phyloP scores from a whole-genome alignment of 768 basidiomycete genomes.

The Boletus reticulatus region DNA sequence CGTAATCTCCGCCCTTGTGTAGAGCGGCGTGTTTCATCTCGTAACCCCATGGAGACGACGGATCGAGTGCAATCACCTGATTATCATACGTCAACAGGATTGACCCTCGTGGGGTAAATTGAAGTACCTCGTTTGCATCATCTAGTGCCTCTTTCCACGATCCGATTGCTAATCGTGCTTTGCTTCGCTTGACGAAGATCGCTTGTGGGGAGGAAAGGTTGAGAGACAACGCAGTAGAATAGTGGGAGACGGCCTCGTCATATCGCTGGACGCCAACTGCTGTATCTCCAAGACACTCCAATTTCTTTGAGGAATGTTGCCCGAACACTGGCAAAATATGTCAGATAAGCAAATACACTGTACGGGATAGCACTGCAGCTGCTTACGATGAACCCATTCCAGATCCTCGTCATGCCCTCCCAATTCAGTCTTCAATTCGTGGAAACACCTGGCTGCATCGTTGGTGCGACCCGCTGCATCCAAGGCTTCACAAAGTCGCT shows the following conservation, averaged over 20 bases:
- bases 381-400: too few species aligned
- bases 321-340: background rate
- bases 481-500: background rate
- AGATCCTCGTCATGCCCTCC: too few species aligned
- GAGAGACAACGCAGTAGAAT: background rate
- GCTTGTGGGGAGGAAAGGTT: background rate
- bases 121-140: background rate
- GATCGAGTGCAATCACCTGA: background rate
- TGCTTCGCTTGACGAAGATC: background rate
- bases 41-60: background rate
- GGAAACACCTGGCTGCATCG: background rate
- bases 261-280: background rate
- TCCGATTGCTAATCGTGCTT: background rate
- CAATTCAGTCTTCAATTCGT: too few species aligned
- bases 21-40: background rate
- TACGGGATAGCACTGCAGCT: too few species aligned
- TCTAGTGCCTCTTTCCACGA: background rate
- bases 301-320: background rate
- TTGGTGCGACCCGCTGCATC: background rate
- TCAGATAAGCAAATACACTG: too few species aligned
- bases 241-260: background rate
- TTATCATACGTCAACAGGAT: too few species aligned
- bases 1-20: background rate
- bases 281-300: background rate
- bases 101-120: background rate